Evolutionary conservation across 1,284 basidiomycete genomes (phyloP), one percentile per base, ranked within the genome.

Genomic region (Entoloma clypeatum): DNA sequence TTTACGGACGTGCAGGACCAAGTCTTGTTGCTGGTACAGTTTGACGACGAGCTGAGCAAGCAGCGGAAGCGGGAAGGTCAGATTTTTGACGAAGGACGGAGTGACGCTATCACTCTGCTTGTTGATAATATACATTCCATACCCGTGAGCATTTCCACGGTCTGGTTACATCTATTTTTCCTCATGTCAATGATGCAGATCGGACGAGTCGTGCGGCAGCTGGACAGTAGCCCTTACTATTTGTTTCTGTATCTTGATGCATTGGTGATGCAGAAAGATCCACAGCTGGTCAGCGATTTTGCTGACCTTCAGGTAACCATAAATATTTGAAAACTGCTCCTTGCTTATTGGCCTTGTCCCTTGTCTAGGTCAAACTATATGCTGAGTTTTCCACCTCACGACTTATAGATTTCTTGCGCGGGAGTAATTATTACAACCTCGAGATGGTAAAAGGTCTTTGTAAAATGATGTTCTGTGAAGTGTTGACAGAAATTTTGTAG

Each of bases 71-170:
- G 66, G 43, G 64, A 65, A 23, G 60, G 58, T 1, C 59, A 67
- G 19, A 62, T 63, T 14, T 59, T 61, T 7, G 58, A 61, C 21
- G 62, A 67, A 33, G 63, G 55, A 26, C 65, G 71, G 21, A 79
- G 81, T 31, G 73, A 85, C 16, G 92, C 93, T 0, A 93, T 99
- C 45, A 75, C 77, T 34, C 62, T 99, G 32, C 74, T 99, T 11
- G 94, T 99, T 6, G 86, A 98, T 52, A 92, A 99, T 60, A 90
- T 89, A 0, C 89, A 96, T 58, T 94, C 95, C 9, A 97, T 99
- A 58, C 92, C 93, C 4, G 93, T 92, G 50, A 52, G 83, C 66
- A 11, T 10, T 17, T 2, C 29, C 6, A 27, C 27, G 5, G 7
- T 14, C 3, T 26, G 4, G 14, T 21, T 11, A 16, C 4, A 14